These are phyloP conservation scores for Fonsecaea multimorphosa DNA, from an alignment of 2,329 filamentous ascomycete species.

Conservation along the genomic window DNA sequence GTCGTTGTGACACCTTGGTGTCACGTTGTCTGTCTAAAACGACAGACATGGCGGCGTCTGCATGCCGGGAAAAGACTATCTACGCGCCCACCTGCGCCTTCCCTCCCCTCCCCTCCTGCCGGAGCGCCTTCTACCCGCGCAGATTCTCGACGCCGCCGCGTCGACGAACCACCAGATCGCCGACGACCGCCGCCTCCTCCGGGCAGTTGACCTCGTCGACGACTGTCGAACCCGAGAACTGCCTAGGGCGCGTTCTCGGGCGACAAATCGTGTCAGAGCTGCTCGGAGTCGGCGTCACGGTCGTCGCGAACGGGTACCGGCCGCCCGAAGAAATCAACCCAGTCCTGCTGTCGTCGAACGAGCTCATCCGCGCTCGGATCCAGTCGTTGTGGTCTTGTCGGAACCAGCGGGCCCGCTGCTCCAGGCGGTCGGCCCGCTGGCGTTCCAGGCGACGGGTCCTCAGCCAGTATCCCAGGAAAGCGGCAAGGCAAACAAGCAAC, in stretches of 20 bases:
- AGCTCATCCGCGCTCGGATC: constrained; percentile 16
- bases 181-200: constrained; percentile 1
- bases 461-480: constrained; percentile 14
- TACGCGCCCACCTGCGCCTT: neutral
- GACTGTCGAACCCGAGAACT: neutral
- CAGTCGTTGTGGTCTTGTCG: constrained; percentile 21
- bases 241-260: neutral
- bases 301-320: neutral
- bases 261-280: neutral
- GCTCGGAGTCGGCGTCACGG: neutral
- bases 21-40: constrained; percentile 2
- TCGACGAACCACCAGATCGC: constrained; percentile 12
- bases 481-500: constrained; percentile 1
- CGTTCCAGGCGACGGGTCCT: constrained; percentile 13
- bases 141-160: constrained; percentile 11
- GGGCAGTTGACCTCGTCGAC: neutral
- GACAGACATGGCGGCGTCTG: no score
- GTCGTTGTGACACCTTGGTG: neutral
- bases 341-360: constrained; percentile 19
- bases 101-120: neutral
- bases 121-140: neutral
- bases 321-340: neutral
- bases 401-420: constrained; percentile 19
- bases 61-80: no score
- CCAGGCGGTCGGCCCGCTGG: constrained; percentile 14